Evolutionary conservation across 192 early-diverging fungal genomes (phyloP).

Genomic region (Rhizoclosmatium globosum): DNA sequence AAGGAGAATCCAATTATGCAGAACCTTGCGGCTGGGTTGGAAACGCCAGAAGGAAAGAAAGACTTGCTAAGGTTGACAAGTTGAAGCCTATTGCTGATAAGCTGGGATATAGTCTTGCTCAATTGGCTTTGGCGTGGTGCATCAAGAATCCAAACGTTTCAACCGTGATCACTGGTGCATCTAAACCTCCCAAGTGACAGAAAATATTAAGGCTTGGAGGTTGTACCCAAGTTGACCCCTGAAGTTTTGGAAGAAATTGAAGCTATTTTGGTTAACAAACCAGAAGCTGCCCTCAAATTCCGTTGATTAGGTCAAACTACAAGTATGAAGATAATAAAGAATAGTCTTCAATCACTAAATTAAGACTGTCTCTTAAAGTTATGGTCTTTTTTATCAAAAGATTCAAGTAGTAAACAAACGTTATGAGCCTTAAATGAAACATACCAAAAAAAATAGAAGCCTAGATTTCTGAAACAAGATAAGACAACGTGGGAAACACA

Average conservation of each 20-base stretch:
- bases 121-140: conserved; percentile 80
- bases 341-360: too few relatives aligned
- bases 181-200: conserved; percentile 70
- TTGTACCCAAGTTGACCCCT: conserved; percentile 67
- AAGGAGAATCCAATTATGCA: conserved; percentile 67
- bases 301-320: conserved; percentile 45
- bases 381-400: too few relatives aligned
- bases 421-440: too few relatives aligned
- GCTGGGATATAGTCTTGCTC: conserved; percentile 65
- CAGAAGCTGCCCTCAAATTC: conserved; percentile 47
- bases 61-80: conserved; percentile 70
- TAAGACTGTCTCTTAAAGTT: too few relatives aligned
- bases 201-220: conserved; percentile 73
- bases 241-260: conserved; percentile 77
- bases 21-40: conserved; percentile 54
- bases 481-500: too few relatives aligned
- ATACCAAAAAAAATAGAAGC: too few relatives aligned
- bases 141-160: conserved; percentile 70
- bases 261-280: conserved; percentile 73
- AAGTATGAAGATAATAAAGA: too few relatives aligned
- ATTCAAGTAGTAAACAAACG: too few relatives aligned
- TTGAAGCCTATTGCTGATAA: conserved; percentile 68
- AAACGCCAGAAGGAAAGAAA: conserved; percentile 72
- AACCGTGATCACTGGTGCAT: conserved; percentile 61
- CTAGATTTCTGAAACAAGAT: too few relatives aligned